These are phyloP conservation scores for Testicularia cyperi DNA, from an alignment of 1,284 basidiomycete genomes.

Conservation along the genomic window DNA sequence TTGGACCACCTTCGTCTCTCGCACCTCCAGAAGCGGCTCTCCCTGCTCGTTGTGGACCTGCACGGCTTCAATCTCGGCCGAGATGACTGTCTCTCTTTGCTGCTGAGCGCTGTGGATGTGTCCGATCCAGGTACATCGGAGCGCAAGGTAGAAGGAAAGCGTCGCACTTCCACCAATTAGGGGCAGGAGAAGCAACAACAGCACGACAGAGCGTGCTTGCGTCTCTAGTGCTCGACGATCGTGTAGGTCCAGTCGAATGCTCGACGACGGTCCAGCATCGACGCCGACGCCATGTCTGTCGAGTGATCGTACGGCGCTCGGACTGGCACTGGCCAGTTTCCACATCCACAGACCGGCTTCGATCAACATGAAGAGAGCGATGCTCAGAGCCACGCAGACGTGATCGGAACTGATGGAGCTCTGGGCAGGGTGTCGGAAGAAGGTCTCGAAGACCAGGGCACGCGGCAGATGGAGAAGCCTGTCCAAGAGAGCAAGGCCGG, in stretches of 20 bases:
- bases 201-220: slow-evolving; percentile 10
- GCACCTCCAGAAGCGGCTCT: slow-evolving; percentile 14
- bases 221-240: slow-evolving; percentile 26
- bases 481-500: not conserved
- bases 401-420: slow-evolving; percentile 41
- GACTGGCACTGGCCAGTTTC: slow-evolving; percentile 16
- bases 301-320: slow-evolving; percentile 2
- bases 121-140: slow-evolving; percentile 20
- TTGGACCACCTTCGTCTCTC: slow-evolving; percentile 15
- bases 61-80: slow-evolving; percentile 64
- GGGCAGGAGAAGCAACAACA: slow-evolving; percentile 15
- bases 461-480: not conserved
- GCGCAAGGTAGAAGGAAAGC: slow-evolving; percentile 21
- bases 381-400: slow-evolving; percentile 24
- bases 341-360: slow-evolving; percentile 36
- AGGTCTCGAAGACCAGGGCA: slow-evolving; percentile 13
- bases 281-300: not conserved
- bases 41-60: slow-evolving; percentile 23
- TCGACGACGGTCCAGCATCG: not conserved
- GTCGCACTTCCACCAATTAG: slow-evolving; percentile 26
- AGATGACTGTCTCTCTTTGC: slow-evolving; percentile 55
- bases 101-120: slow-evolving; percentile 2
- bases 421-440: slow-evolving; percentile 31
- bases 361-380: slow-evolving; percentile 14
- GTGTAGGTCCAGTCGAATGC: slow-evolving; percentile 3